A percentile compares a stretch with the other conserved stretches of the same genome.
Conservation (phyloP, 2,329 filamentous ascomycete species). For the Ophiocordyceps camponoti-leonardi region DNA sequence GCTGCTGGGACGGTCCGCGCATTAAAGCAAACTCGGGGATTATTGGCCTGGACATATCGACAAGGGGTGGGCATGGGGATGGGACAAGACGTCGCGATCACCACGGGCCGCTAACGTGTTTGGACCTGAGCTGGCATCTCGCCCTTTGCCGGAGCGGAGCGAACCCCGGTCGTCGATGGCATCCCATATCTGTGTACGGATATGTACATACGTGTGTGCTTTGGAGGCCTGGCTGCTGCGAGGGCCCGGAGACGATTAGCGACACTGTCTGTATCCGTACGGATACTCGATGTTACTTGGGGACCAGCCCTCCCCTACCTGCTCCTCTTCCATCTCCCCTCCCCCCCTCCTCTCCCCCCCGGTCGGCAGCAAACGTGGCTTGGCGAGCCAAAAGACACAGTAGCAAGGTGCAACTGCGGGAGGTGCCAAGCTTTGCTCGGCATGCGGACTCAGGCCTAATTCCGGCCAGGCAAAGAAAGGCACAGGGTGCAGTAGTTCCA, state of each 20-base stretch:
- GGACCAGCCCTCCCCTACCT: no score
- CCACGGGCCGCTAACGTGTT: conserved; percentile 22
- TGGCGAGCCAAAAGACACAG: conserved; percentile 1
- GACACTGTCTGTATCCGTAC: background rate
- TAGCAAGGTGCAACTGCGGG: background rate
- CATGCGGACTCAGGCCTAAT: conserved; percentile 9
- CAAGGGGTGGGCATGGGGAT: conserved; percentile 15
- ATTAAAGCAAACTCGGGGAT: conserved; percentile 30
- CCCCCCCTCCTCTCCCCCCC: no score
- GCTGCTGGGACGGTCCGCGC: conserved; percentile 27
- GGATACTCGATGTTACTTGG: background rate
- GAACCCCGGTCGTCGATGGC: conserved; percentile 1
- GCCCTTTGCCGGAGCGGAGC: no score
- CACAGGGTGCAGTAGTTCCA: conserved; percentile 1
- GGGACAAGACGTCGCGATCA: conserved; percentile 18
- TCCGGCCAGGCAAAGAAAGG: conserved; percentile 7
- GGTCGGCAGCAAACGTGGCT: conserved; percentile 2
- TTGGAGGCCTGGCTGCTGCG: background rate
- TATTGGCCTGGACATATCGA: conserved; percentile 24
- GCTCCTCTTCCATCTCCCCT: no score
- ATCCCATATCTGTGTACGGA: background rate
- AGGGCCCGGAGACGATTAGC: background rate
- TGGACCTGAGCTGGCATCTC: conserved; percentile 19
- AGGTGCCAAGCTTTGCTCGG: conserved; percentile 11
- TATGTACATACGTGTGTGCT: no score